Evolutionary conservation across 2,329 filamentous ascomycete species (phyloP), one percentile per base, ranked within the genome.

Genomic region (Sporothrix pseudoabietina): DNA sequence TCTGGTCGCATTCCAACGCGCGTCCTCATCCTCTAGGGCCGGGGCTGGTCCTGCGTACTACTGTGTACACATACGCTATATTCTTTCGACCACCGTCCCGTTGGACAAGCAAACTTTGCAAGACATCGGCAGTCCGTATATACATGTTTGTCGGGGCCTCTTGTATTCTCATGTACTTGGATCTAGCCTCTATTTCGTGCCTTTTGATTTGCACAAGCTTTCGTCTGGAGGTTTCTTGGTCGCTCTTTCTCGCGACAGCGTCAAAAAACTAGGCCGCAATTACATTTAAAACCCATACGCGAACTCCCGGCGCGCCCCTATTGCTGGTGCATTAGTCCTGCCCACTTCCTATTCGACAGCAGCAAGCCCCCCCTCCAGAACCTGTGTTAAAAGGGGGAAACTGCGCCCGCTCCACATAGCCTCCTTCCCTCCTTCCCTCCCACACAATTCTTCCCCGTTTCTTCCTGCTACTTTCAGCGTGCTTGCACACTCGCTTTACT

Each of bases 321-420:
- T 35, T 35, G 35, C 54, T 35, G 12, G 22, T 32, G 16, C 41
- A 41, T 32, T 35, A 32, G 35, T 49, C 55, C 16, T 63, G 26
- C 41, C 41, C 41, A 65, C 41, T n/a, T 63, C 69, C 47, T n/a
- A 54, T 54, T 63, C 55, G 54, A 61, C 69, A 49, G 9, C 54
- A 63, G 32, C 26, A 35, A 8, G 35, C 44, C 26, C 10, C 6
- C 59, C 41, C 14, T 66, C 41, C n/a, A 55, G 19, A 57, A 12
- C 22, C 35, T 16, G 2, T 39, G 39, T 32, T 14, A 54, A 71
- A 65, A 55, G 59, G 57, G 69, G 55, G 19, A 59, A 44, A 30
- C n/a, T 35, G 2, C 7, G 26, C 22, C 35, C 14, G 14, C 19
- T 22, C 30, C 59, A 57, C 35, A 59, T 66, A 14, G 19, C 22